phyloP scores from a whole-genome alignment of 495 filamentous ascomycete genomes.

The Xylaria longipes region DNA sequence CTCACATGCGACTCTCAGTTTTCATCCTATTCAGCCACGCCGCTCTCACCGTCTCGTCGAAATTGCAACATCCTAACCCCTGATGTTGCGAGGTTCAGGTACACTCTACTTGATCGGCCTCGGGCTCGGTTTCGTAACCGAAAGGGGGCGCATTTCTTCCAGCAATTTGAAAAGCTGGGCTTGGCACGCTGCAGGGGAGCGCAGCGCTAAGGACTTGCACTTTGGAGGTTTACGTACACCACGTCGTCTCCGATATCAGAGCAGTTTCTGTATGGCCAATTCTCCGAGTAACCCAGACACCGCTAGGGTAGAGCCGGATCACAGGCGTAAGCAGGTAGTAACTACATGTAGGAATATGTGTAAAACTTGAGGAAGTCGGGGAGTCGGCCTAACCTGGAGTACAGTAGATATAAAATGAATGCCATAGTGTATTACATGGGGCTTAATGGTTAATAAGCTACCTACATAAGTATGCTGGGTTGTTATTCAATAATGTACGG shows the following conservation, averaged over 20 bases:
- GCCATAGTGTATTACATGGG: neutral
- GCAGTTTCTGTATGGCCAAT: neutral
- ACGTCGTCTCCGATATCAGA: neutral
- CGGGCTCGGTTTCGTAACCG: slow-evolving; percentile 8
- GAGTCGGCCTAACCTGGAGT: neutral
- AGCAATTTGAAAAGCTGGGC: slow-evolving; percentile 7
- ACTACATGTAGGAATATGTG: neutral
- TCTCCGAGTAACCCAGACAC: neutral
- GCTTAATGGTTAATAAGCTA: neutral
- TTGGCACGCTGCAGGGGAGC: slow-evolving; percentile 3
- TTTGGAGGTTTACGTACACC: neutral
- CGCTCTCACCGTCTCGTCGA: neutral
- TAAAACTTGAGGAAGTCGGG: neutral
- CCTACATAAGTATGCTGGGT: neutral
- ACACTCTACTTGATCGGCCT: slow-evolving; percentile 8
- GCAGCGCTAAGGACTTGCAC: neutral
- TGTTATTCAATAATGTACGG: neutral
- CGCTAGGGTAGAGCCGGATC: neutral
- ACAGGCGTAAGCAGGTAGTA: neutral
- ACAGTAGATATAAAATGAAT: neutral
- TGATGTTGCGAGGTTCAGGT: slow-evolving; percentile 1
- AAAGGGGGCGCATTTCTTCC: slow-evolving; percentile 6
- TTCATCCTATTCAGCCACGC: neutral
- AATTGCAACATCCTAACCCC: neutral
- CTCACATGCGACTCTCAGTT: neutral